These are phyloP conservation scores for Trichophyton rubrum DNA, from an alignment of 2,329 filamentous ascomycete genomes.

Conservation along the genomic window DNA sequence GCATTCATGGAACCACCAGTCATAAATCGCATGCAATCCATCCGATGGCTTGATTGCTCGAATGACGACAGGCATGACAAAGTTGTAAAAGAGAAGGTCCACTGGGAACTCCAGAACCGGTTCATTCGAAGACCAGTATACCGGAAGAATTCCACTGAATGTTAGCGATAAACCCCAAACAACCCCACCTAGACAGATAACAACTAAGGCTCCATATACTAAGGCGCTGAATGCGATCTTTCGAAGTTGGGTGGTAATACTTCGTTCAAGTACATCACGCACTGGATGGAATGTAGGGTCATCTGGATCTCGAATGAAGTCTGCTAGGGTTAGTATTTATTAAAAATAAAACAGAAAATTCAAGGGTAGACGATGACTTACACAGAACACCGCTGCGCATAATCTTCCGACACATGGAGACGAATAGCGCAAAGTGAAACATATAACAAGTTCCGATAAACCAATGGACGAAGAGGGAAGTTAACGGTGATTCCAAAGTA, in stretches of 20 bases:
- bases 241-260: slow-evolving; percentile 78
- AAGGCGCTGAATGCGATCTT: slow-evolving; percentile 95
- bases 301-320: slow-evolving; percentile 96
- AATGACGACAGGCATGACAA: slow-evolving; percentile 78
- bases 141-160: slow-evolving; percentile 63
- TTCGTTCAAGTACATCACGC: slow-evolving; percentile 87
- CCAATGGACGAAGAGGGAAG: slow-evolving; percentile 94
- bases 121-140: slow-evolving; percentile 86
- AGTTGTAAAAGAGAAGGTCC: slow-evolving; percentile 92
- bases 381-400: slow-evolving; percentile 88
- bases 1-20: slow-evolving; percentile 90
- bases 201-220: slow-evolving; percentile 85
- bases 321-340: slow-evolving; percentile 28
- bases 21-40: slow-evolving; percentile 71
- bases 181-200: slow-evolving; percentile 85
- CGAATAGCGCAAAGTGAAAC: slow-evolving; percentile 98
- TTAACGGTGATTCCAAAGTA: slow-evolving; percentile 65
- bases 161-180: slow-evolving; percentile 74
- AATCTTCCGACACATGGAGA: slow-evolving; percentile 97
- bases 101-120: slow-evolving; percentile 89
- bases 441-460: slow-evolving; percentile 98
- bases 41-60: slow-evolving; percentile 76
- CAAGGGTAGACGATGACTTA: slow-evolving; percentile 35
- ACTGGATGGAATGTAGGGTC: slow-evolving; percentile 97
- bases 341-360: neutral